Evolutionary conservation across 2,329 filamentous ascomycete species (phyloP).

Genomic region (Sporothrix brasiliensis): DNA sequence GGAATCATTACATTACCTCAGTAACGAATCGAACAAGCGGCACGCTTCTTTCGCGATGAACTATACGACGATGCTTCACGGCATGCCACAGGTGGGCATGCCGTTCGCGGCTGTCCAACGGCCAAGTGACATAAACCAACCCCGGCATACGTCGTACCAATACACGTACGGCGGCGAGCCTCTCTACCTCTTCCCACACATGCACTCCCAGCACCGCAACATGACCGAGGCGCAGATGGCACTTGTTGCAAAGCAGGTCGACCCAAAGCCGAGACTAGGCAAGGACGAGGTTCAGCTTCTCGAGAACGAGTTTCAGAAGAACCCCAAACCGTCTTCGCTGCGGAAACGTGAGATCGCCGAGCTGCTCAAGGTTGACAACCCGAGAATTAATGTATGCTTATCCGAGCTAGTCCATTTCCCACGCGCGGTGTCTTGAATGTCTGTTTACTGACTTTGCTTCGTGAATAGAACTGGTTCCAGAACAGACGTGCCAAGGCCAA

Average conservation of each 20-base stretch:
- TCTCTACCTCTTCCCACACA: conserved; percentile 26
- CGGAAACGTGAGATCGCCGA: conserved; percentile 64
- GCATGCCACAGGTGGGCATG: conserved; percentile 29
- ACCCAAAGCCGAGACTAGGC: conserved; percentile 58
- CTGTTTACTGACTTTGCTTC: conserved; percentile 33
- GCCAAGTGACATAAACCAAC: conserved; percentile 15
- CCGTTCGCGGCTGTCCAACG: conserved; percentile 21
- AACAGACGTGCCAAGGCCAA: conserved; percentile 67
- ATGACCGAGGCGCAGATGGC: conserved; percentile 35
- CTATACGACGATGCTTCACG: conserved; percentile 33
- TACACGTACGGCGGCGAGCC: conserved; percentile 33
- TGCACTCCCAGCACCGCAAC: conserved; percentile 36
- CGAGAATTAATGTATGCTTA: conserved; percentile 61
- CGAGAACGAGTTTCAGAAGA: conserved; percentile 64
- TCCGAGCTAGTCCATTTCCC: conserved; percentile 29
- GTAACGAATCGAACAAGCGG: not conserved
- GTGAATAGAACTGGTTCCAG: conserved; percentile 66
- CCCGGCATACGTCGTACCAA: conserved; percentile 28
- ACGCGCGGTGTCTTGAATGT: conserved; percentile 1
- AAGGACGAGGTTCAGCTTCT: conserved; percentile 63
- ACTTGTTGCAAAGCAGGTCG: conserved; percentile 41
- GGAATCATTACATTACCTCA: not conserved
- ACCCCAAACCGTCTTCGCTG: conserved; percentile 65
- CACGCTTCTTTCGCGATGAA: conserved; percentile 28
- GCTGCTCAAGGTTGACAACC: conserved; percentile 63